Evolutionary conservation across 2,329 filamentous ascomycete species (phyloP).

Genomic region (Aspergillus carbonarius): DNA sequence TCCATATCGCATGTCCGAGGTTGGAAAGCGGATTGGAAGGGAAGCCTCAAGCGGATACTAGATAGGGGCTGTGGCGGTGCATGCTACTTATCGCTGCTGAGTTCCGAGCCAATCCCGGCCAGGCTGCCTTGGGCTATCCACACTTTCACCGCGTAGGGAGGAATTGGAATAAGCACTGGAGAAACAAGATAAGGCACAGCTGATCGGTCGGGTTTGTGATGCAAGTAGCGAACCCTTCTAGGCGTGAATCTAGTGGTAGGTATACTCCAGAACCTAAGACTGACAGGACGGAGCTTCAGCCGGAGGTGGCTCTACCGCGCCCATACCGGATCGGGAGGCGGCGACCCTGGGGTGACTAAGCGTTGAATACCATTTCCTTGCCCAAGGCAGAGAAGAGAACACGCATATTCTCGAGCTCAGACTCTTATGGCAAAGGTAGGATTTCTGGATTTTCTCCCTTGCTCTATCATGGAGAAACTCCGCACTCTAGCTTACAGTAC

Average conservation of each 20-base stretch:
- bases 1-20: slow-evolving; percentile 21
- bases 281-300: neutral
- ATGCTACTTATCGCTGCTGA: slow-evolving; percentile 3
- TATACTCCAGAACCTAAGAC: neutral
- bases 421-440: no score
- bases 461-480: no score
- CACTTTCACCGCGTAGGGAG: neutral
- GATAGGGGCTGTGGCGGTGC: slow-evolving; percentile 34
- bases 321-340: neutral
- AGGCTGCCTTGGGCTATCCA: neutral
- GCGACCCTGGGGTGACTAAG: no score
- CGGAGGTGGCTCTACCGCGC: neutral
- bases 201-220: neutral
- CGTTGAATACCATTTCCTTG: no score
- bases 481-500: no score
- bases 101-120: neutral
- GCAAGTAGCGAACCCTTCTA: neutral
- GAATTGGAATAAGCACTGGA: no score
- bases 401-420: no score
- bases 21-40: slow-evolving; percentile 18
- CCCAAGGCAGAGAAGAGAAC: no score
- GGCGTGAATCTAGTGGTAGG: neutral
- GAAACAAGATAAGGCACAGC: no score
- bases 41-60: slow-evolving; percentile 12
- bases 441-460: no score